phyloP scores from a whole-genome alignment of 768 basidiomycete species.

The Kwoniella europaea region DNA sequence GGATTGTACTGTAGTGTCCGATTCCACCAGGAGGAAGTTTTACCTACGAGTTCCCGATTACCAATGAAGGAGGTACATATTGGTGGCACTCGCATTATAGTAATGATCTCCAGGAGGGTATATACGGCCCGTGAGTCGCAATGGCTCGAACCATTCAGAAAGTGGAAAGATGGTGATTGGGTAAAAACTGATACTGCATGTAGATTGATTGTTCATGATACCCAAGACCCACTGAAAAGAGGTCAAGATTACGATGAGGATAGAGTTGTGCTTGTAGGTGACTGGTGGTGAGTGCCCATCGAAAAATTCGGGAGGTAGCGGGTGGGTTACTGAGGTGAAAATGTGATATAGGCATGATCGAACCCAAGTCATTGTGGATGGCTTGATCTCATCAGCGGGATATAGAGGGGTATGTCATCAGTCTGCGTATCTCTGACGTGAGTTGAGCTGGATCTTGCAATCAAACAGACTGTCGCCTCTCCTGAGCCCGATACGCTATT shows the following conservation, averaged over 20 bases:
- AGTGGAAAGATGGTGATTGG: not conserved
- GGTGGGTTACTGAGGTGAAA: not conserved
- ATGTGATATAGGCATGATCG: constrained; percentile 18
- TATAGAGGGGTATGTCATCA: constrained; percentile 29
- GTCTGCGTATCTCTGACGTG: no score
- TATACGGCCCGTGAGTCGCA: constrained; percentile 29
- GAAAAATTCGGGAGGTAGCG: no score
- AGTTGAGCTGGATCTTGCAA: not conserved
- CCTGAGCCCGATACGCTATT: constrained; percentile 30
- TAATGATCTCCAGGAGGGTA: constrained; percentile 35
- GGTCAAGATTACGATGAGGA: constrained; percentile 48
- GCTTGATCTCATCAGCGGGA: constrained; percentile 14
- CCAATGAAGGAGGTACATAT: constrained; percentile 29
- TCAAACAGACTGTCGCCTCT: constrained; percentile 11
- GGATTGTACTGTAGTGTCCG: constrained; percentile 29
- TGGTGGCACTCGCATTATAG: constrained; percentile 43
- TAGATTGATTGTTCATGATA: constrained; percentile 32
- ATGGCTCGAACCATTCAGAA: no score
- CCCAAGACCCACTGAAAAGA: constrained; percentile 37
- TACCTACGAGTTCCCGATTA: constrained; percentile 40
- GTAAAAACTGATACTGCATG: no score
- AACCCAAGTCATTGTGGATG: constrained; percentile 18
- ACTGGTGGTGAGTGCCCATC: constrained; percentile 21
- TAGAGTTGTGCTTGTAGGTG: constrained; percentile 18
- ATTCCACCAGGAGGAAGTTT: constrained; percentile 30